Conservation (phyloP, 495 filamentous ascomycete genomes). For the Halenospora varia region DNA sequence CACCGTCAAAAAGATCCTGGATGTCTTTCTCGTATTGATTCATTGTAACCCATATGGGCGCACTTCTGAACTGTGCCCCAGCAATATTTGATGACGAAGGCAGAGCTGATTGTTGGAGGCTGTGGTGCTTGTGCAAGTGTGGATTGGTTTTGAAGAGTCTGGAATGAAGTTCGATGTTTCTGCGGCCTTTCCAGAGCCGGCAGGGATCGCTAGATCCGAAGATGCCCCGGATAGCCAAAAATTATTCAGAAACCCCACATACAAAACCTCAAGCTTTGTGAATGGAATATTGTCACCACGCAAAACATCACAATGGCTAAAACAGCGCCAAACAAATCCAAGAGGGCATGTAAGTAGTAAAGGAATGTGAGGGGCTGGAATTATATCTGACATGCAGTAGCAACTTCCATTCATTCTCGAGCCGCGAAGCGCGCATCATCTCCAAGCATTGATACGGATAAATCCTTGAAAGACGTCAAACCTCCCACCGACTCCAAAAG, state of each 20-base stretch:
- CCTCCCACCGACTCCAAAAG: constrained; percentile 47
- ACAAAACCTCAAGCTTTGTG: too few species aligned
- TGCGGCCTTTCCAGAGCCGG: too few species aligned
- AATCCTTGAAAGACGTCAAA: constrained; percentile 62
- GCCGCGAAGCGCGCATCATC: constrained; percentile 69
- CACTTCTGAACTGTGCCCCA: not conserved
- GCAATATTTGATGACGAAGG: not conserved
- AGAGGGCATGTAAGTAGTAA: constrained; percentile 34
- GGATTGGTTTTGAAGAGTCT: too few species aligned
- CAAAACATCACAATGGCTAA: constrained; percentile 52
- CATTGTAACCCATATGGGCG: constrained; percentile 26
- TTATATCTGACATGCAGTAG: too few species aligned
- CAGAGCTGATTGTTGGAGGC: not conserved
- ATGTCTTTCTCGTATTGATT: constrained; percentile 11
- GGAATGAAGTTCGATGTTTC: not conserved
- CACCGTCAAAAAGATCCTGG: constrained; percentile 22
- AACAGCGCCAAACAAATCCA: constrained; percentile 34
- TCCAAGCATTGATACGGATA: constrained; percentile 68
- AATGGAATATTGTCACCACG: too few species aligned
- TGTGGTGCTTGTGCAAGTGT: not conserved
- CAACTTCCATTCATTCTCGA: constrained; percentile 57
- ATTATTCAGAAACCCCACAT: constrained; percentile 7
- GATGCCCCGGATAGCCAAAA: not conserved
- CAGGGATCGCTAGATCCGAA: too few species aligned
- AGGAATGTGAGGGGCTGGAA: too few species aligned